Percentiles rank a stretch among this genome's conserved stretches.
Evolutionary conservation across 1,284 basidiomycete species (phyloP).

Genomic region (Rhodotorula sp.): DNA sequence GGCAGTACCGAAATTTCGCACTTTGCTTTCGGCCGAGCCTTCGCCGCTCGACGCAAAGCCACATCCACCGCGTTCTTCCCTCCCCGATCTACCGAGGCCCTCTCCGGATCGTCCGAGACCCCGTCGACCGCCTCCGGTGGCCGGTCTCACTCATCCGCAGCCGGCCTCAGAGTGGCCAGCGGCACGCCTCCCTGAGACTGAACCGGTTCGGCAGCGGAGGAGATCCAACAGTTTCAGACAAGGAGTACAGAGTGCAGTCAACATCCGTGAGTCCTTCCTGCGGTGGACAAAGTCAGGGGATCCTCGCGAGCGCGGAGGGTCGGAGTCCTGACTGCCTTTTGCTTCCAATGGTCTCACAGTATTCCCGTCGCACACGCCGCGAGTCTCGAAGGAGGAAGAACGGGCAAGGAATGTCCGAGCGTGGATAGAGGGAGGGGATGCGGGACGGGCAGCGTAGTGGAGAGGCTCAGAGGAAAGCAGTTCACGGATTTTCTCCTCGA

Average conservation of each 20-base stretch:
- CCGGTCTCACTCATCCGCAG: background rate
- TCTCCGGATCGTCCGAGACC: background rate
- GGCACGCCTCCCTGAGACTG: background rate
- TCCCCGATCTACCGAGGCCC: background rate
- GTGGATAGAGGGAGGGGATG: background rate
- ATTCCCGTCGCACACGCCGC: conserved; percentile 23
- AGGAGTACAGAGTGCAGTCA: conserved; percentile 23
- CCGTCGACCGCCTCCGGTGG: background rate
- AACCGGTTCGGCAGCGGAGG: background rate
- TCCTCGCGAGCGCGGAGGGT: background rate
- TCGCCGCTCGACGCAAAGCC: background rate
- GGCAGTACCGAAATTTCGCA: background rate
- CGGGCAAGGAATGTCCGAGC: background rate
- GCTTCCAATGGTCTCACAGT: conserved; percentile 2
- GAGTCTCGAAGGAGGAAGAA: background rate
- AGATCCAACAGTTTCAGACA: conserved; percentile 23
- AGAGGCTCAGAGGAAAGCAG: too few species aligned
- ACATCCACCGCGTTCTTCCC: background rate
- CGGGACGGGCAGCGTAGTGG: too few species aligned
- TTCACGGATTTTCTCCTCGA: too few species aligned
- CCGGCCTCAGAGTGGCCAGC: background rate
- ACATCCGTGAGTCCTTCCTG: conserved; percentile 15
- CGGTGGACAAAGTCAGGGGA: background rate
- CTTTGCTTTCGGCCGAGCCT: background rate
- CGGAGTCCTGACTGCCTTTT: background rate